Evolutionary conservation across 164 flowering plant genomes (phyloP).

Genomic region (Kalanchoe fedtschenkoi): DNA sequence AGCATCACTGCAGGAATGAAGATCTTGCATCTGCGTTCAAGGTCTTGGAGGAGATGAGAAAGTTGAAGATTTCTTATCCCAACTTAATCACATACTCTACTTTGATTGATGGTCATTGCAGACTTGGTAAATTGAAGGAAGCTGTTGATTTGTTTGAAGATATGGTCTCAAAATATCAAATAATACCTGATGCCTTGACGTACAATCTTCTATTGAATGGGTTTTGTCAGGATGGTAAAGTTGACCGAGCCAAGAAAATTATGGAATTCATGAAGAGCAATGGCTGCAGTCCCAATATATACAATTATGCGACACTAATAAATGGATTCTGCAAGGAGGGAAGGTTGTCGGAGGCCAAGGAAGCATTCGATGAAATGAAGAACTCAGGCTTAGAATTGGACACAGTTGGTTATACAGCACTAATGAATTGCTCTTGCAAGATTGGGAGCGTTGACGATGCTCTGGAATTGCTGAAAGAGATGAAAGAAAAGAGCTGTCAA

Average conservation of each 20-base stretch:
- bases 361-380: constrained; percentile 58
- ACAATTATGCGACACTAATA: constrained; percentile 63
- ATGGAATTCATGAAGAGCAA: constrained; percentile 70
- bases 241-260: constrained; percentile 54
- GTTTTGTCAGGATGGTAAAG: constrained; percentile 63
- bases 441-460: constrained; percentile 48
- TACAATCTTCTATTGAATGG: constrained; percentile 68
- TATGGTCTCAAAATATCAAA: constrained; percentile 59
- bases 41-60: constrained; percentile 67
- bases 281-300: constrained; percentile 62
- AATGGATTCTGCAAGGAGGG: constrained; percentile 74
- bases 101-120: constrained; percentile 59
- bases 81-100: constrained; percentile 83
- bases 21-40: constrained; percentile 55
- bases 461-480: constrained; percentile 46
- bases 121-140: constrained; percentile 43
- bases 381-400: constrained; percentile 42
- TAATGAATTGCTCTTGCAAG: constrained; percentile 49
- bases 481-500: constrained; percentile 49
- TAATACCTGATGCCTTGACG: constrained; percentile 69
- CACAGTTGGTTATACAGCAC: constrained; percentile 56
- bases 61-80: constrained; percentile 36
- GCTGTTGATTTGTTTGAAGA: constrained; percentile 76
- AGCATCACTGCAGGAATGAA: constrained; percentile 69
- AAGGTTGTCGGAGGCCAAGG: constrained; percentile 46